phyloP scores from a whole-genome alignment of 2,329 filamentous ascomycete species.

The Apiospora phragmitis region DNA sequence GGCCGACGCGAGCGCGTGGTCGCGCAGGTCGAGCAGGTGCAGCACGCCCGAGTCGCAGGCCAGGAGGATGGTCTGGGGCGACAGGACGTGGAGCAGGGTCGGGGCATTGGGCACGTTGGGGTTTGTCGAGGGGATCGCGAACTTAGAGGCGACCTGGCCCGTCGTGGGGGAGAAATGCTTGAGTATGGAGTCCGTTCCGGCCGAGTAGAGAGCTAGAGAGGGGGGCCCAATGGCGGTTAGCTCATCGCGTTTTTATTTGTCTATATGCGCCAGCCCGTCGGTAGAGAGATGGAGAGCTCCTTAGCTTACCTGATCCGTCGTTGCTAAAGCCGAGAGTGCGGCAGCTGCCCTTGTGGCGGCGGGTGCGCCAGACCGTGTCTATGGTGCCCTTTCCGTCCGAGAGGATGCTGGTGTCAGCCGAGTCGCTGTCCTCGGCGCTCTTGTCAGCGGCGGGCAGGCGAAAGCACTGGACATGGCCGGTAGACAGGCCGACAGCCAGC shows the following conservation, averaged over 20 bases:
- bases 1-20: constrained; percentile 53
- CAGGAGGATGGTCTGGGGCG: constrained; percentile 83
- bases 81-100: constrained; percentile 78
- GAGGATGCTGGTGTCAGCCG: constrained; percentile 49
- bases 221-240: background rate
- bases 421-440: constrained; percentile 52
- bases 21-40: constrained; percentile 83
- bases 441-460: constrained; percentile 61
- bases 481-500: constrained; percentile 81
- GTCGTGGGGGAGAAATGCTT: constrained; percentile 59
- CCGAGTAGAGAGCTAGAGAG: constrained; percentile 59
- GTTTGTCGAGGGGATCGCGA: constrained; percentile 65
- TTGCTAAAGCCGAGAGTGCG: constrained; percentile 75
- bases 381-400: constrained; percentile 72
- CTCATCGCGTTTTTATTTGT: no score
- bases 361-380: constrained; percentile 82
- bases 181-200: constrained; percentile 60
- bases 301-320: constrained; percentile 69
- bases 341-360: constrained; percentile 92
- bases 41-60: constrained; percentile 88
- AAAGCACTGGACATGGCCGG: constrained; percentile 83
- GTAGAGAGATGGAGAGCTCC: background rate
- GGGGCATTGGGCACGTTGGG: constrained; percentile 66
- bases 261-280: background rate
- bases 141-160: constrained; percentile 76